phyloP scores from a whole-genome alignment of 192 early-diverging fungal genomes.

The Diversispora eburnea region DNA sequence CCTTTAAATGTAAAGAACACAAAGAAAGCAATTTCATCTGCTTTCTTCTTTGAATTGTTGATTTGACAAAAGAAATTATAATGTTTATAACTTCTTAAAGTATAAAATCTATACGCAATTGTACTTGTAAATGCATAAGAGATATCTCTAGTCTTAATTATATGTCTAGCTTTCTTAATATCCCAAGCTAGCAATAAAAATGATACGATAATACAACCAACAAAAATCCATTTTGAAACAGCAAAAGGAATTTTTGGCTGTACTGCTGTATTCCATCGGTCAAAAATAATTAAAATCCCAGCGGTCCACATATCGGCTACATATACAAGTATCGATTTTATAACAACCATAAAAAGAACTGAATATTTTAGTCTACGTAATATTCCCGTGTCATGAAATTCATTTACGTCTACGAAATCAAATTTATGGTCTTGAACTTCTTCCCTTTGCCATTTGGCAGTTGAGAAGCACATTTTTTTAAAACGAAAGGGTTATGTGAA shows the following conservation, averaged over 20 bases:
- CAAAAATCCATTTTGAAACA: conserved; percentile 50
- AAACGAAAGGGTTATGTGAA: neutral
- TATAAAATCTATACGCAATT: conserved; percentile 73
- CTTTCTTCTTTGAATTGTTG: conserved; percentile 53
- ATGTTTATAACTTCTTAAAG: conserved; percentile 68
- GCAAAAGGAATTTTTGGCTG: conserved; percentile 39
- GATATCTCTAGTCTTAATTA: conserved; percentile 71
- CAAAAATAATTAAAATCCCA: conserved; percentile 53
- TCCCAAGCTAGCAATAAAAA: conserved; percentile 69
- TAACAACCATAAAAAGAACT: conserved; percentile 56
- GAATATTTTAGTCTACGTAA: conserved; percentile 49
- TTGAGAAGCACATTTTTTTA: conserved; percentile 3
- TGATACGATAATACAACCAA: conserved; percentile 65
- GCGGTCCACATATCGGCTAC: conserved; percentile 76
- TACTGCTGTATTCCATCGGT: conserved; percentile 33
- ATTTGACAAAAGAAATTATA: conserved; percentile 78
- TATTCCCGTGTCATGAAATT: conserved; percentile 54
- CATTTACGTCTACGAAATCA: conserved; percentile 81
- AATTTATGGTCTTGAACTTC: conserved; percentile 81
- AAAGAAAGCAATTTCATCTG: conserved; percentile 74
- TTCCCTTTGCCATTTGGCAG: conserved; percentile 78
- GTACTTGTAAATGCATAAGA: conserved; percentile 68
- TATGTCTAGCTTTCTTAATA: conserved; percentile 57
- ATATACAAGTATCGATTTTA: conserved; percentile 73
- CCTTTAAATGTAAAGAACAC: conserved; percentile 81